A percentile compares a stretch with the other conserved stretches of the same genome.
Evolutionary conservation across 352 stramenopile species (phyloP).

Genomic region (Aphanomyces astaci): DNA sequence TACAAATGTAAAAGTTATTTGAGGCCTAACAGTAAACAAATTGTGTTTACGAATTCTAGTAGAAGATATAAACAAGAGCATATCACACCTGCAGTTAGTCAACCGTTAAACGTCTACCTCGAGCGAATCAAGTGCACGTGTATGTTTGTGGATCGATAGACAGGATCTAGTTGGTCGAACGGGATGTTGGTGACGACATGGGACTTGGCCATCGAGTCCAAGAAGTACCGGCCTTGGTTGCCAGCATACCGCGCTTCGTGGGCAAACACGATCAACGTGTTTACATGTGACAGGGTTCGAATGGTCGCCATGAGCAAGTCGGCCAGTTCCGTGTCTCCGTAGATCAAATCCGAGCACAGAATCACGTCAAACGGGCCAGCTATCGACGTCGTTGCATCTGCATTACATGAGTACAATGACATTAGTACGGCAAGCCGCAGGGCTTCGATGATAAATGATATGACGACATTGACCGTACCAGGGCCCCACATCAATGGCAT

Average conservation of each 20-base stretch:
- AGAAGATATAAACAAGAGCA: too few relatives aligned
- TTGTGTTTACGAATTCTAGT: too few relatives aligned
- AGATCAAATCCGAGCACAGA: conserved; percentile 50
- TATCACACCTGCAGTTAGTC: too few relatives aligned
- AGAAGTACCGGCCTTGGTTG: conserved; percentile 45
- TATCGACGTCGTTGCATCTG: background rate
- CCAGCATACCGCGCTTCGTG: conserved; percentile 51
- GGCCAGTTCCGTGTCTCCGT: conserved; percentile 40
- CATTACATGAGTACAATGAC: too few relatives aligned
- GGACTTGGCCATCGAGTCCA: conserved; percentile 27
- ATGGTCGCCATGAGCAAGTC: conserved; percentile 41
- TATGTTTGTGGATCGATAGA: conserved; percentile 41
- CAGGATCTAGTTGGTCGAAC: conserved; percentile 30
- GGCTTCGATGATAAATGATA: too few relatives aligned
- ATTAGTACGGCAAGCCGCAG: too few relatives aligned
- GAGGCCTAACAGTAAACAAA: too few relatives aligned
- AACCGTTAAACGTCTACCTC: background rate
- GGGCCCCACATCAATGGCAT: conserved; percentile 41
- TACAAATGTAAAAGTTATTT: too few relatives aligned
- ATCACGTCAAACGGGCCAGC: conserved; percentile 39
- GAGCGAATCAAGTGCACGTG: conserved; percentile 37
- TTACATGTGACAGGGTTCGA: conserved; percentile 28
- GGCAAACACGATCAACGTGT: conserved; percentile 37
- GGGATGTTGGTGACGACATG: conserved; percentile 33
- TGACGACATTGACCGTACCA: background rate